Evolutionary conservation across 1,284 basidiomycete species (phyloP), one percentile per base, ranked within the genome.

Genomic region (Rugosomyces carneus): DNA sequence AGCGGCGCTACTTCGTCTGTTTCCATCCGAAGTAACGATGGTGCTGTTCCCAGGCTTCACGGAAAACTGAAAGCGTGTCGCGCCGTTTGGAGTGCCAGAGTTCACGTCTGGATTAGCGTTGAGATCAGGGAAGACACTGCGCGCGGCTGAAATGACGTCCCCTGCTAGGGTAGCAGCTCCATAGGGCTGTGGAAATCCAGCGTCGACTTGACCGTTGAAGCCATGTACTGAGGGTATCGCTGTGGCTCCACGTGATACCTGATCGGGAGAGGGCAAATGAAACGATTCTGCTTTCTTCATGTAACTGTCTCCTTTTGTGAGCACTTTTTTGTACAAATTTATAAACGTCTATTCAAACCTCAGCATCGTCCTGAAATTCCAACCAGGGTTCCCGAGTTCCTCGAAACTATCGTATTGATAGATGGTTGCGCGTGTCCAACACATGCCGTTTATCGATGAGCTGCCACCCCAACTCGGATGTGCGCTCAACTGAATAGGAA

Each of bases 151-250:
- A 16, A 48, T 27, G 3, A 48, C n/a, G 6, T 42, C 37, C 13
- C 44, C 29, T 6, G 38, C 35, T 2, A 24, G 24, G 10, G 40
- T 37, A 16, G 50, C 37, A 15, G 44, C 51, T 34, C 47, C 50
- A 20, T 54, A 54, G 18, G 53, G 53, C n/a, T 54, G 51, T 6
- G 53, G 53, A 36, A 50, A 54, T 38, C 53, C 53, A 42, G 45
- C 45, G 13, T 52, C 37, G 6, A 54, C 53, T 10, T 48, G 16
- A 13, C 53, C 53, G 2, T 20, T 20, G 16, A 38, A 49, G 0
- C 53, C 53, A 18, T 54, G 53, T n/a, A 35, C 53, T 10, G 5
- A 5, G 5, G 51, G 48, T 15, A 42, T 45, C 10, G 27, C 40
- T 4, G 47, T 49, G 19, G 45, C 51, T 3, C 51, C 48, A 21